Evolutionary conservation across 768 basidiomycete genomes (phyloP), one percentile per base, ranked within the genome.

Genomic region (Russula virescens): DNA sequence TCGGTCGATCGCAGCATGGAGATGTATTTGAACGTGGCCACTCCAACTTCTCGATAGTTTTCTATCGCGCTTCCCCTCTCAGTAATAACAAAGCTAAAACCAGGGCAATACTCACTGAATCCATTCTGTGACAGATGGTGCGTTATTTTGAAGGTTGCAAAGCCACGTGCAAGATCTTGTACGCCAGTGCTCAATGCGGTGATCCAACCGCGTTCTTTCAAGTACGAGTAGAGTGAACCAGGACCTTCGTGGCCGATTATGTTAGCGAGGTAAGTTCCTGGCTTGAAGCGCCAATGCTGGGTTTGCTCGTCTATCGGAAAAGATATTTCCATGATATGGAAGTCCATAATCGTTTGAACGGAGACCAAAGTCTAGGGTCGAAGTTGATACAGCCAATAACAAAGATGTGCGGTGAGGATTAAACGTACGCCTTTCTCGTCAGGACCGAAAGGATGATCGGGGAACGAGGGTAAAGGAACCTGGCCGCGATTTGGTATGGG

Each of bases 231-330:
- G 34, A 98, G 75, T 0, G 96, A 98, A 1, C 96, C 96, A 40
- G 88, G 85, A 1, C 94, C 94, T 75, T 98, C 94, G 70, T 98
- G 93, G 0, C 94, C 94, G 35, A 94, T 74, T 69, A 96, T 86
- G 70, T 94, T 90, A 4, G 84, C 79, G 25, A 98, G 71, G 72
- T 91, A 88, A 58, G 82, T 73, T 6, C 79, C 83, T 5, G 95
- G 94, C 74, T 95, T 89, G 72, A 85, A 77, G 68, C 84, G 81
- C 91, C 92, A 83, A 69, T 85, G 73, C 60, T 81, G 81, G 60
- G 88, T 76, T 76, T 94, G 81, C 75, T 87, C 82, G 69, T 81
- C 81, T 69, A 95, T 73, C 62, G 89, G 83, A 75, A 93, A 94
- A 3, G 85, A 86, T 25, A 96, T 80, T 69, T 95, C 94, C 55